These are phyloP conservation scores for Terfezia boudieri DNA, from an alignment of 495 filamentous ascomycete genomes.

Conservation along the genomic window DNA sequence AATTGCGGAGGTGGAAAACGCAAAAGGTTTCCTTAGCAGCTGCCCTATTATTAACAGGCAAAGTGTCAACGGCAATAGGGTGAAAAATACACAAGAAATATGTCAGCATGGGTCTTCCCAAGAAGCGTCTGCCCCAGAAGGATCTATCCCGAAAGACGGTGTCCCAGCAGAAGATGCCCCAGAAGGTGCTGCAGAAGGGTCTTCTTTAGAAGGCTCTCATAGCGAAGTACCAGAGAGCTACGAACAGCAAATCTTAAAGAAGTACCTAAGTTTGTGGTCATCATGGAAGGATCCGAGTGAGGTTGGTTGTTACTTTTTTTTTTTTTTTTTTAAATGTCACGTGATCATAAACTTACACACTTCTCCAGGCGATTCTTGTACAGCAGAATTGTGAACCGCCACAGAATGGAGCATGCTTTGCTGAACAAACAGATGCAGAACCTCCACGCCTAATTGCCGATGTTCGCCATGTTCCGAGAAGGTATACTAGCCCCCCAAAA, in stretches of 20 bases:
- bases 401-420: constrained; percentile 33
- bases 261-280: constrained; percentile 57
- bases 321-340: too few relatives aligned
- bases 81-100: not conserved
- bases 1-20: constrained; percentile 56
- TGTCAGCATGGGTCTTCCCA: not conserved
- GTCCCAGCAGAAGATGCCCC: not conserved
- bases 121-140: not conserved
- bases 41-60: not conserved
- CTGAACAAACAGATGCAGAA: constrained; percentile 13
- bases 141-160: not conserved
- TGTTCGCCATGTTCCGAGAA: constrained; percentile 21
- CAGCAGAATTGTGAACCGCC: constrained; percentile 60
- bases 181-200: not conserved
- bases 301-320: too few relatives aligned
- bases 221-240: too few relatives aligned
- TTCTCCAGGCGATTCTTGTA: constrained; percentile 35
- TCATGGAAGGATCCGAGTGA: constrained; percentile 50
- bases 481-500: constrained; percentile 9
- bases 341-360: constrained; percentile 4
- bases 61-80: not conserved
- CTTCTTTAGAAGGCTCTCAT: constrained; percentile 15
- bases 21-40: constrained; percentile 37
- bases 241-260: constrained; percentile 32
- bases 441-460: constrained; percentile 21